Evolutionary conservation across 768 basidiomycete genomes (phyloP), one percentile per base, ranked within the genome.

Genomic region (Kockovaella imperatae): DNA sequence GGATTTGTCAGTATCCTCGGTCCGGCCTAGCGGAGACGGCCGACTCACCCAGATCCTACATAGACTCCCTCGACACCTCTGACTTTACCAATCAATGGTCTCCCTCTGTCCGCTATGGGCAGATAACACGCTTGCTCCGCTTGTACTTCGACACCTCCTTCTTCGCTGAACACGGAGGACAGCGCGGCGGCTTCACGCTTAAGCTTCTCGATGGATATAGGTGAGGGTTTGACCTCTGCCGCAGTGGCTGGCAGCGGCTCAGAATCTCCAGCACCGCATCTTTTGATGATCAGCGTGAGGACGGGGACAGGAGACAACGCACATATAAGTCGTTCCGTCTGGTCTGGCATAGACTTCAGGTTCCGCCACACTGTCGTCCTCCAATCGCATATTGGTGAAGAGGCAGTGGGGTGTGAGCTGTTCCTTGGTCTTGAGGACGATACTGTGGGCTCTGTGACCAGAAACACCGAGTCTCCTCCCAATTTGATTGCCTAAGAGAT

Each of bases 231-330:
- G 2, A 89, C 86, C n/a, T 81, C 77, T 51, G 88, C 83, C 7
- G 87, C 84, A 20, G 74, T 79, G 0, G 73, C 63, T 1, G 87
- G 86, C 4, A 93, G 78, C 2, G 77, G 74, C 3, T 77, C 77
- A 59, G 82, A 77, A 67, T 90, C 87, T 18, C 83, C 83, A 5
- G 83, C 79, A 2, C 86, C 85, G 69, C 87, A 91, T 17, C 80
- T 83, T 64, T 83, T 40, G 38, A 15, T 3, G 5, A 40, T 21
- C 2, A 13, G 15, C 21, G 15, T 13, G 15, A n/a, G 38, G 21
- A 42, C 53, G 43, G 42, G 49, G 52, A 7, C 53, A 35, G 34
- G 30, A 58, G 30, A 13, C 28, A 10, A 7, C 60, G 60, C 35
- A 70, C 68, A 66, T 68, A 51, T 60, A 73, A 3, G 57, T 64